These are phyloP conservation scores for Gossypium arboreum DNA, from an alignment of 345 rosid genomes.

Conservation along the genomic window DNA sequence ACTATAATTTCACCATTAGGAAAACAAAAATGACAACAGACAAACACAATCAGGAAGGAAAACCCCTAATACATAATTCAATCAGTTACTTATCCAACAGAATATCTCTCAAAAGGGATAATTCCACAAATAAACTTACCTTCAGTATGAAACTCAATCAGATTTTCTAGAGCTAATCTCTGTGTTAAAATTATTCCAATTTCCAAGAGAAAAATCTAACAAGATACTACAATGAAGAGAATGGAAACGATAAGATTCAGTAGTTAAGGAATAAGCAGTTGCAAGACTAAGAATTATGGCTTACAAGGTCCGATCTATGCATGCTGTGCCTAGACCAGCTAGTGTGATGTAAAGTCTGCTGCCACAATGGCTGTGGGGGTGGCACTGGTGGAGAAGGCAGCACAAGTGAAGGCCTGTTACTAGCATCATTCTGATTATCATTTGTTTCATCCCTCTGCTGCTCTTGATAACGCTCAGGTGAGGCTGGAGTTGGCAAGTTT, in stretches of 20 bases:
- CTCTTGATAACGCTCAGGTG: conserved; percentile 62
- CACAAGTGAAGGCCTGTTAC: conserved; percentile 59
- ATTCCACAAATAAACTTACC: conserved; percentile 1
- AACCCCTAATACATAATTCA: neutral
- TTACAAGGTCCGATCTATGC: conserved; percentile 86
- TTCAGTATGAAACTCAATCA: neutral
- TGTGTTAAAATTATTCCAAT: neutral
- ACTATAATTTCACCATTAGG: too few relatives aligned
- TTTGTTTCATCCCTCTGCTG: conserved; percentile 58
- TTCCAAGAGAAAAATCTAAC: neutral
- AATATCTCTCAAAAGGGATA: neutral
- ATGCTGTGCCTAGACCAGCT: conserved; percentile 89
- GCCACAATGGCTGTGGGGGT: conserved; percentile 98
- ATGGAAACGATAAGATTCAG: neutral
- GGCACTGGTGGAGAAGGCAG: conserved; percentile 83
- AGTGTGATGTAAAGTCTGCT: conserved; percentile 76
- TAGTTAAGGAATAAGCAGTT: neutral
- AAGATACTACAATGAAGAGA: conserved; percentile 9
- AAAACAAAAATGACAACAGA: too few relatives aligned
- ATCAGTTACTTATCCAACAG: neutral
- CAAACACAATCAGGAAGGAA: neutral
- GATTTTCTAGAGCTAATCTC: neutral
- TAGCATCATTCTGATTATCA: conserved; percentile 45
- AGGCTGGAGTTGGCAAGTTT: conserved; percentile 60
- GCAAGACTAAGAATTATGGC: conserved; percentile 25